Evolutionary conservation across 2,329 filamentous ascomycete genomes (phyloP).

Genomic region (Akanthomyces dipterigenus): DNA sequence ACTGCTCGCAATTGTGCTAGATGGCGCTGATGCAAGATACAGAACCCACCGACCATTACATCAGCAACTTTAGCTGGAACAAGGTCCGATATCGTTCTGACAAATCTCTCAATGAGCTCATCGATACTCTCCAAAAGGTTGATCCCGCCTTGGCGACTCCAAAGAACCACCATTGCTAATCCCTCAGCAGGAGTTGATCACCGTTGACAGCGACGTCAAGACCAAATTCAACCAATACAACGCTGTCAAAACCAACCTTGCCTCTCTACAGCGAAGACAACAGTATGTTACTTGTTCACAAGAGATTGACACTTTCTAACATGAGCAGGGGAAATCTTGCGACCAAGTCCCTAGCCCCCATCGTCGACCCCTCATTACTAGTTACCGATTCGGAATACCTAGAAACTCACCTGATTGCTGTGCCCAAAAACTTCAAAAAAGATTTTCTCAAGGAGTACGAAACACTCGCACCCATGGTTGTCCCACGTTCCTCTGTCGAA

Average conservation of each 20-base stretch:
- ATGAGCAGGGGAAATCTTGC: conserved; percentile 75
- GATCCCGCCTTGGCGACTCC: not conserved
- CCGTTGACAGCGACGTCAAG: conserved; percentile 94
- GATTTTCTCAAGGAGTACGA: conserved; percentile 90
- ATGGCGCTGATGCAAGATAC: conserved; percentile 14
- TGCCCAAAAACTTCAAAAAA: conserved; percentile 72
- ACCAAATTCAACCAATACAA: conserved; percentile 93
- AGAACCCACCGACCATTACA: conserved; percentile 95
- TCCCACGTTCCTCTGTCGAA: conserved; percentile 77
- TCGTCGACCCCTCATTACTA: conserved; percentile 74
- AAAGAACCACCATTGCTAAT: conserved; percentile 7
- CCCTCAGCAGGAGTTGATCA: conserved; percentile 64
- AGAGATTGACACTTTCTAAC: not conserved
- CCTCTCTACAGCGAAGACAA: conserved; percentile 76
- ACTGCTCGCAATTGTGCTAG: conserved; percentile 10
- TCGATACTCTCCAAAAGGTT: conserved; percentile 84
- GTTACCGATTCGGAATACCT: conserved; percentile 93
- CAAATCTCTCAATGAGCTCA: conserved; percentile 78
- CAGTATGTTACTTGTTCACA: conserved; percentile 49
- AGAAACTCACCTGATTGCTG: conserved; percentile 88
- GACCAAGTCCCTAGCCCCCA: conserved; percentile 85
- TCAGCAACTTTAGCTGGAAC: conserved; percentile 89
- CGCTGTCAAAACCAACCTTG: conserved; percentile 76
- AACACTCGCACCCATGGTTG: conserved; percentile 81
- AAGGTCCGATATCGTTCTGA: conserved; percentile 95